Conservation (phyloP, 768 basidiomycete species). For the Suillus alpinus region DNA sequence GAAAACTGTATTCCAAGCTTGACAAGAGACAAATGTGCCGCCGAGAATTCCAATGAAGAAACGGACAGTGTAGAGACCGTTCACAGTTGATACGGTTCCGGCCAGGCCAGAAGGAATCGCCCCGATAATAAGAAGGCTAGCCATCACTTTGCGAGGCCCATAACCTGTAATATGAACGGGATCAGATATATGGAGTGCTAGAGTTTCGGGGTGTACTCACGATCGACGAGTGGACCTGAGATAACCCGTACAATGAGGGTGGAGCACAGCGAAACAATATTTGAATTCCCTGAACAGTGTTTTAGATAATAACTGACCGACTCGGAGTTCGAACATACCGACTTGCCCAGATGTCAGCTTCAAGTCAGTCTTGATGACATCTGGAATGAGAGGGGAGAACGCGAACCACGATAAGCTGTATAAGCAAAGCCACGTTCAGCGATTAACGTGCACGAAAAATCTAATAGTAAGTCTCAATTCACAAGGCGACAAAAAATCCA, state of each 20-base stretch:
- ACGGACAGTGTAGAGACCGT: conserved; percentile 42
- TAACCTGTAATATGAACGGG: conserved; percentile 23
- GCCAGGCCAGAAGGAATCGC: conserved; percentile 60
- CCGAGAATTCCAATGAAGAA: conserved; percentile 64
- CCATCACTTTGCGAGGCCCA: conserved; percentile 57
- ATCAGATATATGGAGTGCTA: not conserved
- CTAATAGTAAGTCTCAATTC: not conserved
- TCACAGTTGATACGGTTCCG: conserved; percentile 42
- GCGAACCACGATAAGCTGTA: conserved; percentile 50
- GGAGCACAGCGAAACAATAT: conserved; percentile 43
- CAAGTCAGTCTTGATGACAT: conserved; percentile 53
- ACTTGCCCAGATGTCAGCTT: conserved; percentile 46
- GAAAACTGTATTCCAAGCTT: conserved; percentile 60
- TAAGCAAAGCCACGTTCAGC: conserved; percentile 14
- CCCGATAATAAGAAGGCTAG: conserved; percentile 47
- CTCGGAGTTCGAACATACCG: conserved; percentile 17
- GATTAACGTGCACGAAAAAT: conserved; percentile 11
- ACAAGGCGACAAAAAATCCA: conserved; percentile 53
- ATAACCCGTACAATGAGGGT: conserved; percentile 48
- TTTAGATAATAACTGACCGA: not conserved
- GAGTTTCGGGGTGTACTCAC: conserved; percentile 15
- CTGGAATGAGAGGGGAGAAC: conserved; percentile 58
- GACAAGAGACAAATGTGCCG: conserved; percentile 58
- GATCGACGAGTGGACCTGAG: conserved; percentile 50
- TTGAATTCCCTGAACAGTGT: conserved; percentile 39